phyloP scores from a whole-genome alignment of 352 stramenopile genomes.

The Thraustotheca clavata region DNA sequence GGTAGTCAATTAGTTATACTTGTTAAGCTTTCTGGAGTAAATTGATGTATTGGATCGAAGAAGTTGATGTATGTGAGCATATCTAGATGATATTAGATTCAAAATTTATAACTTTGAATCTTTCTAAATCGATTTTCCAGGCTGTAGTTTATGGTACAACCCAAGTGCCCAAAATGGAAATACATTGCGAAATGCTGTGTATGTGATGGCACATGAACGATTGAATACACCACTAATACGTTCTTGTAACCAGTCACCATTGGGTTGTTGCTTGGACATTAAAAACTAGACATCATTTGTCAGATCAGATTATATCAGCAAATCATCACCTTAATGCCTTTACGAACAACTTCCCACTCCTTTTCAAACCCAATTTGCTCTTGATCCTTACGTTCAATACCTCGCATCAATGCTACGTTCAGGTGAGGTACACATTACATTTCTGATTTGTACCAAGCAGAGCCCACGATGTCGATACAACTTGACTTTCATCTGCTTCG shows the following conservation, averaged over 20 bases:
- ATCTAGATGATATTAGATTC: too few species aligned
- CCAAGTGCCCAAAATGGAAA: slow-evolving; percentile 89
- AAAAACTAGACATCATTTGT: slow-evolving; percentile 38
- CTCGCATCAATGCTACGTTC: slow-evolving; percentile 23
- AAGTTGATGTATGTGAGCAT: too few species aligned
- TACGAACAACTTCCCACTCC: slow-evolving; percentile 44
- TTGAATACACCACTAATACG: slow-evolving; percentile 90
- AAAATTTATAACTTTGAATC: too few species aligned
- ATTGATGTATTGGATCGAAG: too few species aligned
- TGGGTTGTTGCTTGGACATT: slow-evolving; percentile 53
- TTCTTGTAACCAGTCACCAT: slow-evolving; percentile 87
- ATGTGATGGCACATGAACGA: slow-evolving; percentile 86
- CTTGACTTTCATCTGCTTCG: slow-evolving; percentile 47
- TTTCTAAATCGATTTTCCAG: neutral
- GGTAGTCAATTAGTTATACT: too few species aligned
- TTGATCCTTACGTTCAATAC: slow-evolving; percentile 3
- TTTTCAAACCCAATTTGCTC: slow-evolving; percentile 12
- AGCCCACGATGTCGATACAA: slow-evolving; percentile 88
- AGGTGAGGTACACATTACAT: slow-evolving; percentile 20
- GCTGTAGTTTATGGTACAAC: slow-evolving; percentile 32
- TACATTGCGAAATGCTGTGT: slow-evolving; percentile 87
- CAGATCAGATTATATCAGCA: neutral
- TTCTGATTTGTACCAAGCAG: slow-evolving; percentile 49
- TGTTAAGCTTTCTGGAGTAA: too few species aligned
- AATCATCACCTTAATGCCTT: slow-evolving; percentile 30